A percentile compares a stretch with the other conserved stretches of the same genome.
Evolutionary conservation across 164 flowering plant genomes (phyloP).

Genomic region (Tetracentron sinense): DNA sequence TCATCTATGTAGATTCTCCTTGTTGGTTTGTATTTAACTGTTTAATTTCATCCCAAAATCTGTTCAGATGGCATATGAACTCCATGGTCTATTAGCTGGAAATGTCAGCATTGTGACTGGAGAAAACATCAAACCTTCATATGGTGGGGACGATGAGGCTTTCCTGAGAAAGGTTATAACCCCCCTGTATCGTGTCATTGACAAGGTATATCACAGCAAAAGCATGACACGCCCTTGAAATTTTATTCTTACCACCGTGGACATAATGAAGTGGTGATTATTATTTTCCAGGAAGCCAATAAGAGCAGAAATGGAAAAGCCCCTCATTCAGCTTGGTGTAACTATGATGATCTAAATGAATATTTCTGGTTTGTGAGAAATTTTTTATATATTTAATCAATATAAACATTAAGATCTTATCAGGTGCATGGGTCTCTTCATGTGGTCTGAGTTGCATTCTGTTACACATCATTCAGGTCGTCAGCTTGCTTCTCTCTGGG

Average conservation of each 20-base stretch:
- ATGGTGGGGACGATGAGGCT: constrained; percentile 99
- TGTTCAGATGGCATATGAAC: constrained; percentile 96
- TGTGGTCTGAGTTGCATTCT: constrained; percentile 8
- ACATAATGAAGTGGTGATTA: constrained; percentile 4
- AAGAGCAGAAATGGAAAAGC: constrained; percentile 74
- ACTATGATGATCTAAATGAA: constrained; percentile 98
- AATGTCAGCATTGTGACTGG: constrained; percentile 96
- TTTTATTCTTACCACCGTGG: no score
- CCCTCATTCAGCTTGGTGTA: constrained; percentile 86
- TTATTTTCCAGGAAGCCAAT: constrained; percentile 63
- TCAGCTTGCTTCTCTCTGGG: constrained; percentile 90
- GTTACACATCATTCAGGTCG: constrained; percentile 46
- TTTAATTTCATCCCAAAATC: not conserved
- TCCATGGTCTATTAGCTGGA: constrained; percentile 93
- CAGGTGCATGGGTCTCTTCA: constrained; percentile 2
- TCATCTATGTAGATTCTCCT: not conserved
- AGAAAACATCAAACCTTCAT: constrained; percentile 94
- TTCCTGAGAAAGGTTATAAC: constrained; percentile 90
- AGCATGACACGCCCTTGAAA: not conserved
- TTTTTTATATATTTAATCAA: not conserved
- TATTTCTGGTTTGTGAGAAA: constrained; percentile 77
- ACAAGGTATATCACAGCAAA: constrained; percentile 49
- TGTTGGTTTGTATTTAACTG: not conserved
- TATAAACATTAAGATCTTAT: constrained; percentile 2
- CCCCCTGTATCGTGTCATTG: constrained; percentile 85